These are phyloP conservation scores for Eragrostis nindensis DNA, from an alignment of 176 grass and related monocot species.

Conservation along the genomic window DNA sequence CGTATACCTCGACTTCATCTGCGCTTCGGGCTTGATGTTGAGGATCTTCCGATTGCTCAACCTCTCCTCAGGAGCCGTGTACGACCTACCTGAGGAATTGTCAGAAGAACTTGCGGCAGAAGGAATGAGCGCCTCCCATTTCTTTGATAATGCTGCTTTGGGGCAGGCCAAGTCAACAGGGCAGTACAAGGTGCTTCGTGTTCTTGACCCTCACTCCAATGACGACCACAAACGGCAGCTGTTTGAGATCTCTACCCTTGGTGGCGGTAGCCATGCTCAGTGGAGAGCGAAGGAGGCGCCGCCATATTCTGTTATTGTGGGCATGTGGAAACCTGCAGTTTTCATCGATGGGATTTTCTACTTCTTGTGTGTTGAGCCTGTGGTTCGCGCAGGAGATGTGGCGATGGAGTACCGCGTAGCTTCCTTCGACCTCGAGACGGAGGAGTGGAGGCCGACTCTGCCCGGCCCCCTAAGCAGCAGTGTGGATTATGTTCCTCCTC, in stretches of 20 bases:
- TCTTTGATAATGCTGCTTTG: not conserved
- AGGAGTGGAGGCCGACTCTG: conserved; percentile 15
- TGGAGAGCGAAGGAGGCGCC: not conserved
- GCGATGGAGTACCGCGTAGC: too few species aligned
- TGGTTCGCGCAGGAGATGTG: too few species aligned
- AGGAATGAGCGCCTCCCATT: too few species aligned
- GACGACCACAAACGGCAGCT: not conserved
- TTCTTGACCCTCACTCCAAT: not conserved
- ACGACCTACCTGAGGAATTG: not conserved
- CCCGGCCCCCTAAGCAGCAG: not conserved
- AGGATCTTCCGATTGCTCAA: not conserved
- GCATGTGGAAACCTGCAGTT: not conserved
- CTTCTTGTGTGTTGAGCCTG: not conserved
- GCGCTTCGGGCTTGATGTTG: fast-evolving
- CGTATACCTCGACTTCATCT: not conserved
- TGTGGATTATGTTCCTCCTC: too few species aligned
- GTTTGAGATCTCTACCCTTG: not conserved
- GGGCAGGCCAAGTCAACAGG: not conserved
- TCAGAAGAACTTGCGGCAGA: not conserved
- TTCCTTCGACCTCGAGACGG: conserved; percentile 31
- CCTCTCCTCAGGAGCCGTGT: not conserved
- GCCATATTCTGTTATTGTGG: not conserved
- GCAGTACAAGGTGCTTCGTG: not conserved
- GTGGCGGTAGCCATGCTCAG: not conserved
- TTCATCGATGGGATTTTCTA: conserved; percentile 26